Evolutionary conservation across 1,284 basidiomycete genomes (phyloP).

Genomic region (Malassezia pachydermatis): DNA sequence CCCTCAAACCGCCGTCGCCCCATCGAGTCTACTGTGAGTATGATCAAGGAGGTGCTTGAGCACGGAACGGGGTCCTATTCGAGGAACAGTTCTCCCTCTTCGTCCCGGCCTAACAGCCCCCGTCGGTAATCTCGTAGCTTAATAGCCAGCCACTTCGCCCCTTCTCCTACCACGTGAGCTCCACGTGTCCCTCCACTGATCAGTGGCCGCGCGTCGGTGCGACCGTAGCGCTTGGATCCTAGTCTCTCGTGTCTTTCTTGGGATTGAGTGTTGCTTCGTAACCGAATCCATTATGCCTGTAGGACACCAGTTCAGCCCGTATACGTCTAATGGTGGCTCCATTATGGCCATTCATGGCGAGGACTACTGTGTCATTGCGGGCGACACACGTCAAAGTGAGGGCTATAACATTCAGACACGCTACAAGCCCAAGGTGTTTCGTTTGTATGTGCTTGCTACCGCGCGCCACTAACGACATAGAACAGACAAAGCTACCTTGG

Average conservation of each 20-base stretch:
- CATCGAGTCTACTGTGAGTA: slow-evolving; percentile 86
- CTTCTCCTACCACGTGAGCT: too few species aligned
- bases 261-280: neutral
- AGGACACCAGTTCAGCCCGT: slow-evolving; percentile 44
- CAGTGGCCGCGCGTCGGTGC: slow-evolving; percentile 8
- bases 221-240: too few species aligned
- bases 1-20: slow-evolving; percentile 84
- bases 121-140: too few species aligned
- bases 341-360: slow-evolving; percentile 44
- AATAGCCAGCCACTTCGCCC: too few species aligned
- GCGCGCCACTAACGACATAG: neutral
- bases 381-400: slow-evolving; percentile 42
- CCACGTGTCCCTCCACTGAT: slow-evolving; percentile 9
- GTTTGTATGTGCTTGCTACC: slow-evolving; percentile 20
- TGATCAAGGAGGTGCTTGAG: slow-evolving; percentile 60
- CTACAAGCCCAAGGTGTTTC: slow-evolving; percentile 48
- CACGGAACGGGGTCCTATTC: neutral
- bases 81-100: neutral
- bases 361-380: slow-evolving; percentile 47
- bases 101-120: too few species aligned
- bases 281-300: slow-evolving; percentile 17
- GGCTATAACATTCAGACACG: slow-evolving; percentile 48
- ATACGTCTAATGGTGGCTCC: slow-evolving; percentile 43
- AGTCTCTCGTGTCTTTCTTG: neutral
- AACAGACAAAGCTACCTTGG: slow-evolving; percentile 43